Evolutionary conservation across 2,329 filamentous ascomycete genomes (phyloP).

Genomic region (Oidium heveae): DNA sequence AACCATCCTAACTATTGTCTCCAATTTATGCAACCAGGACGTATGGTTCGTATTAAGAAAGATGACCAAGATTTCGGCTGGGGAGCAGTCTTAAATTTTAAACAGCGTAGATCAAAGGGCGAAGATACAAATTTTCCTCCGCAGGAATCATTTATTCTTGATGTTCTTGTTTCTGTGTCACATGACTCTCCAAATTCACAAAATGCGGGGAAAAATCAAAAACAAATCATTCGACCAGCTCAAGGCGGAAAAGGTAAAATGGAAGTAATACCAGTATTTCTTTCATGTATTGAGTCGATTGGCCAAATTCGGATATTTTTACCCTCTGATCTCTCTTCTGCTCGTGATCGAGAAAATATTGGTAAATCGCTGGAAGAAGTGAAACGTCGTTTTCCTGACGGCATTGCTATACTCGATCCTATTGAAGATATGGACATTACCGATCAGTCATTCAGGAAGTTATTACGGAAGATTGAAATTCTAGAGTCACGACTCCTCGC

Average conservation of each 20-base stretch:
- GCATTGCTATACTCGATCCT: conserved; percentile 68
- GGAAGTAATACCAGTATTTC: conserved; percentile 64
- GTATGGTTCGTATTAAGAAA: conserved; percentile 66
- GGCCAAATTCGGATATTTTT: conserved; percentile 65
- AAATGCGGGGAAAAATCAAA: conserved; percentile 38
- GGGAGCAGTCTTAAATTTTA: conserved; percentile 65
- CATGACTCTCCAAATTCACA: conserved; percentile 24
- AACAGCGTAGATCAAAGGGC: conserved; percentile 38
- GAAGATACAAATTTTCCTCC: conserved; percentile 37
- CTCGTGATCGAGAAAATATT: conserved; percentile 42
- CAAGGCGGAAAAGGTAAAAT: conserved; percentile 42
- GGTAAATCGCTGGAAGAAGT: conserved; percentile 52
- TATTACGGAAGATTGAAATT: conserved; percentile 88
- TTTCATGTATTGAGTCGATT: conserved; percentile 66
- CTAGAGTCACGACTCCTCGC: conserved; percentile 71
- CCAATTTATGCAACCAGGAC: conserved; percentile 67
- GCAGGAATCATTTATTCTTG: conserved; percentile 59
- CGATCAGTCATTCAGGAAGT: conserved; percentile 80
- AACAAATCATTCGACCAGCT: conserved; percentile 31
- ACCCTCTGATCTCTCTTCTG: conserved; percentile 46
- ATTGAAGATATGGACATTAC: conserved; percentile 90
- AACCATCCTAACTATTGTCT: conserved; percentile 74
- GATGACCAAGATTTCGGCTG: conserved; percentile 69
- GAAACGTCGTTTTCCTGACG: conserved; percentile 72
- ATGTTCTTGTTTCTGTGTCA: conserved; percentile 48